phyloP scores from a whole-genome alignment of 441 rosid species.

The Pelargonium australe region DNA sequence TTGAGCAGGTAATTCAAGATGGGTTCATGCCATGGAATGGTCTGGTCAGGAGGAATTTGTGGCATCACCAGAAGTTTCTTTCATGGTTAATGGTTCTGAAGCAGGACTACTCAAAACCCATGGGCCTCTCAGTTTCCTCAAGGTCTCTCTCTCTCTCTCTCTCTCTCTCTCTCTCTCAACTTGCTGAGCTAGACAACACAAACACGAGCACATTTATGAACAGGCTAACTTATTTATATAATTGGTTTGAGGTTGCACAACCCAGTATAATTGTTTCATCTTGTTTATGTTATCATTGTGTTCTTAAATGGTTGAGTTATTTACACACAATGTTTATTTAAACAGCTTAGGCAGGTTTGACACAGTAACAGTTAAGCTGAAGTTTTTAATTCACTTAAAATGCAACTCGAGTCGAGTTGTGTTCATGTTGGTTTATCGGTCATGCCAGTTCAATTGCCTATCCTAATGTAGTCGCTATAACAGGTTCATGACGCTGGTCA shows the following conservation, averaged over 20 bases:
- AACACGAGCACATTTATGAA: neutral
- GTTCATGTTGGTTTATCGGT: neutral
- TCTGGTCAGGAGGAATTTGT: slow-evolving; percentile 65
- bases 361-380: no score
- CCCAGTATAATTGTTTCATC: no score
- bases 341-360: no score
- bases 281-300: no score
- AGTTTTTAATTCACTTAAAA: no score
- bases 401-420: no score
- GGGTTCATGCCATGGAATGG: slow-evolving; percentile 99
- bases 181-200: neutral
- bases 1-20: slow-evolving; percentile 82
- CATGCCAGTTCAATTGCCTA: no score
- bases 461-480: no score
- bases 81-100: slow-evolving; percentile 60
- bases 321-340: no score
- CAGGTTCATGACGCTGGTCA: slow-evolving; percentile 91
- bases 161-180: neutral
- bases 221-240: no score
- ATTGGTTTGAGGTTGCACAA: no score
- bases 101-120: slow-evolving; percentile 63
- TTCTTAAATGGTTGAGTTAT: no score
- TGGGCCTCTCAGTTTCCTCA: slow-evolving; percentile 77
- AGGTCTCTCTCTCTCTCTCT: slow-evolving; percentile 40
- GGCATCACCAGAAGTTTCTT: slow-evolving; percentile 52